Percentiles rank a stretch among this genome's conserved stretches.
These are phyloP conservation scores for Inga oerstediana DNA, from an alignment of 306 rosid genomes.

Conservation along the genomic window DNA sequence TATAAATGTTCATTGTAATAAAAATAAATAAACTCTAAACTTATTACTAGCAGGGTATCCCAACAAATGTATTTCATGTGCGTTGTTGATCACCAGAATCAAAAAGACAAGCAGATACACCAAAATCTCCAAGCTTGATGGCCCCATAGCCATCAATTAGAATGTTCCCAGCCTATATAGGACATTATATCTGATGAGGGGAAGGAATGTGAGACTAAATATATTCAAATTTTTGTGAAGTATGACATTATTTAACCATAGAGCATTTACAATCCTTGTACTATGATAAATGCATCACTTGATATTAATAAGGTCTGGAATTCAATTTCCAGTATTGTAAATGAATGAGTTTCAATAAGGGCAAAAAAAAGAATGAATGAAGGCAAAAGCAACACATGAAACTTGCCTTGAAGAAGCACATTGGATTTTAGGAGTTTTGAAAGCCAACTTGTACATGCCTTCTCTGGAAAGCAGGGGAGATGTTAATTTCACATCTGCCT, in stretches of 20 bases:
- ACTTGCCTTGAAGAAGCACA: slow-evolving; percentile 66
- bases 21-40: background rate
- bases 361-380: background rate
- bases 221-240: too few species aligned
- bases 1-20: background rate
- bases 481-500: slow-evolving; percentile 83
- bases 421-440: slow-evolving; percentile 60
- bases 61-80: slow-evolving; percentile 84
- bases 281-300: too few species aligned
- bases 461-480: slow-evolving; percentile 92
- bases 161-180: too few species aligned
- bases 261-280: too few species aligned
- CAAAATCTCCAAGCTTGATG: too few species aligned
- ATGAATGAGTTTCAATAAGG: background rate
- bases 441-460: slow-evolving; percentile 65
- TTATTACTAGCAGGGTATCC: slow-evolving; percentile 94
- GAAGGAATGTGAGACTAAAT: too few species aligned
- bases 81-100: slow-evolving; percentile 94
- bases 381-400: background rate
- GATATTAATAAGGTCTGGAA: background rate
- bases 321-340: background rate
- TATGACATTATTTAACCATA: too few species aligned
- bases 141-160: too few species aligned
- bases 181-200: too few species aligned
- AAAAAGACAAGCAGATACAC: slow-evolving; percentile 72